Conservation (phyloP, 768 basidiomycete genomes). For the Lactarius tabidus region DNA sequence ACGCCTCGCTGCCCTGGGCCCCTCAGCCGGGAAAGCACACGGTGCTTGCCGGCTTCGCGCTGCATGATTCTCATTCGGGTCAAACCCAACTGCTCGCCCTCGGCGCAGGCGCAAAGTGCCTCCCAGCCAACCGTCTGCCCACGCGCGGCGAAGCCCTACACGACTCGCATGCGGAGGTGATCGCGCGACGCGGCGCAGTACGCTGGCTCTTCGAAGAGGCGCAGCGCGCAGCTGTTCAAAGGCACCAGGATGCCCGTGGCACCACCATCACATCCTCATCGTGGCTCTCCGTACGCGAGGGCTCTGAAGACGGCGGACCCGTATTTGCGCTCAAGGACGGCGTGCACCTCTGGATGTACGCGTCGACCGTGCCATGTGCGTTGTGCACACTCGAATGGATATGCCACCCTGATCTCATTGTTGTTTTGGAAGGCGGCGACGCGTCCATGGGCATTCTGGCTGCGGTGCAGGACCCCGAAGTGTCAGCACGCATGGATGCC, state of each 20-base stretch:
- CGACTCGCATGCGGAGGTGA: conserved; percentile 88
- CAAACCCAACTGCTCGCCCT: conserved; percentile 58
- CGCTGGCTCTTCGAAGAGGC: conserved; percentile 81
- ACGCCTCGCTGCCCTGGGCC: conserved; percentile 43
- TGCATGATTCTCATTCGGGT: conserved; percentile 37
- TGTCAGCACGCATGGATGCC: conserved; percentile 66
- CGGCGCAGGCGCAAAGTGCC: conserved; percentile 82
- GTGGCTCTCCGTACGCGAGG: conserved; percentile 43
- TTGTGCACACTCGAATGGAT: conserved; percentile 3
- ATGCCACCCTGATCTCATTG: no score
- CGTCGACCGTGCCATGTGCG: conserved; percentile 66
- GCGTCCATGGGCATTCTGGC: conserved; percentile 82
- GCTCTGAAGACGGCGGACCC: conserved; percentile 33
- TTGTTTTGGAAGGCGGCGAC: conserved; percentile 66
- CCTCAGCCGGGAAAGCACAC: conserved; percentile 60
- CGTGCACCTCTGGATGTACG: conserved; percentile 62
- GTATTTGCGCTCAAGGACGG: conserved; percentile 43
- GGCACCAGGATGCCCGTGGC: conserved; percentile 17
- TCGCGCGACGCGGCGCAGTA: conserved; percentile 76
- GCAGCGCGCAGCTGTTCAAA: conserved; percentile 30
- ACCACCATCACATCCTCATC: conserved; percentile 33
- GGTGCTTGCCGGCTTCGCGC: conserved; percentile 52
- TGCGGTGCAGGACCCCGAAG: conserved; percentile 62
- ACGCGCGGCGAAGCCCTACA: conserved; percentile 73
- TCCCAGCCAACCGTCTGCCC: conserved; percentile 61